Base-by-base conservation (phyloP, 1,139 yeast species). In the Saccharomyces hybrid region DNA sequence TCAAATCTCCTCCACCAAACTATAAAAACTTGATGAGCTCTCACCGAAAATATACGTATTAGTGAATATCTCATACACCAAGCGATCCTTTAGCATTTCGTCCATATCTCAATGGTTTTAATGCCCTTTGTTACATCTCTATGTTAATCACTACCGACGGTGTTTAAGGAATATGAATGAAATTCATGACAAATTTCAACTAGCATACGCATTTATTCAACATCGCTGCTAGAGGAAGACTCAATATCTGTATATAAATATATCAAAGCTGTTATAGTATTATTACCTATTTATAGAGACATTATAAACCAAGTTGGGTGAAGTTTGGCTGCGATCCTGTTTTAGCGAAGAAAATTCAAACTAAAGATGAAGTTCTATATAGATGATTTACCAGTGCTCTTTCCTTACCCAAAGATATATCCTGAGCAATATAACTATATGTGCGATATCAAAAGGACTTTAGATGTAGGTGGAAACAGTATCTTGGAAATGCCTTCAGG, bases 401-500 rank as follows among this genome's bases (percentile, higher is more conserved):
- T 93, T 71, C 99, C 99, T 14, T 93, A 93, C 70, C 98, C 98
- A 2, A 80, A 88, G 68, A 93, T 93, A 56, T 93, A 93, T 69
- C 99, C 99, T 1, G 99, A 93, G 72, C 99, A 93, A 70, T 93
- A 91, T 77, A 93, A 93, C 48, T 93, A 93, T 73, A 93, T 93
- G 98, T 82, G 95, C 63, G 98, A 93, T 71, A 86, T 93, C 63
- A 93, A 93, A 74, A 84, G 85, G 69, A 88, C 98, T 1, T 74
- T 93, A 51, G 99, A 93, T 75, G 96, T 86, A 1, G 98, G 98
- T 1, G 99, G 98, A n/a, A 90, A 91, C 70, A 88, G 97, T 73
- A 91, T 93, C 55, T 72, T 93, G 67, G 99, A 93, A 74, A 93
- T 93, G 99, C 99, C 99, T 64, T 93, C 99, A 14, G 99, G 99